phyloP scores from a whole-genome alignment of 331 rosid species.

The Pyrus hybrid region DNA sequence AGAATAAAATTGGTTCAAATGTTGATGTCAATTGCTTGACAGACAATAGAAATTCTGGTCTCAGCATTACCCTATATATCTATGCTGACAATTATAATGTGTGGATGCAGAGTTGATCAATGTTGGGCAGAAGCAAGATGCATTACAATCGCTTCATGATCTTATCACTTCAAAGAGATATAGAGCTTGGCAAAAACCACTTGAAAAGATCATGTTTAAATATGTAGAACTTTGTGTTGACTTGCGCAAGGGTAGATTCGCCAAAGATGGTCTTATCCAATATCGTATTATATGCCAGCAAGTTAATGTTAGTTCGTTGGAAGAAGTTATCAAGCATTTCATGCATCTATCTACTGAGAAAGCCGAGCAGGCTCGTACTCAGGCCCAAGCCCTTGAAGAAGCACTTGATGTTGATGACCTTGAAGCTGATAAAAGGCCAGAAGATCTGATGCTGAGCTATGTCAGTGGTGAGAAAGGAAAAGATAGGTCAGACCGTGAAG shows the following conservation, averaged over 20 bases:
- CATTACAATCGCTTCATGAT: constrained; percentile 79
- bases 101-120: constrained; percentile 63
- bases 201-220: constrained; percentile 80
- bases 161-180: constrained; percentile 83
- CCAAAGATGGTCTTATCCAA: constrained; percentile 90
- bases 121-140: constrained; percentile 96
- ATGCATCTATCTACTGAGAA: constrained; percentile 94
- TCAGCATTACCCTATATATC: background rate
- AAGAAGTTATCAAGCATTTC: constrained; percentile 92
- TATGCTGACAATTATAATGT: constrained; percentile 2
- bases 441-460: constrained; percentile 88
- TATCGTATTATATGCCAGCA: constrained; percentile 89
- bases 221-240: constrained; percentile 89
- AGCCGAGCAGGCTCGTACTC: constrained; percentile 95
- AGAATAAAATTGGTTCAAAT: too few relatives aligned
- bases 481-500: constrained; percentile 90
- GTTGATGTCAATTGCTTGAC: too few relatives aligned
- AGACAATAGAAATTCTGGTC: background rate
- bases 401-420: constrained; percentile 95
- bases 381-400: constrained; percentile 85
- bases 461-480: constrained; percentile 98
- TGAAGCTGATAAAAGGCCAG: constrained; percentile 95
- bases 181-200: constrained; percentile 91
- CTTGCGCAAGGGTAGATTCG: constrained; percentile 73
- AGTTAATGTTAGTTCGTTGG: constrained; percentile 83